Base-by-base conservation (phyloP, 768 basidiomycete genomes). In the Mrakia frigida region DNA sequence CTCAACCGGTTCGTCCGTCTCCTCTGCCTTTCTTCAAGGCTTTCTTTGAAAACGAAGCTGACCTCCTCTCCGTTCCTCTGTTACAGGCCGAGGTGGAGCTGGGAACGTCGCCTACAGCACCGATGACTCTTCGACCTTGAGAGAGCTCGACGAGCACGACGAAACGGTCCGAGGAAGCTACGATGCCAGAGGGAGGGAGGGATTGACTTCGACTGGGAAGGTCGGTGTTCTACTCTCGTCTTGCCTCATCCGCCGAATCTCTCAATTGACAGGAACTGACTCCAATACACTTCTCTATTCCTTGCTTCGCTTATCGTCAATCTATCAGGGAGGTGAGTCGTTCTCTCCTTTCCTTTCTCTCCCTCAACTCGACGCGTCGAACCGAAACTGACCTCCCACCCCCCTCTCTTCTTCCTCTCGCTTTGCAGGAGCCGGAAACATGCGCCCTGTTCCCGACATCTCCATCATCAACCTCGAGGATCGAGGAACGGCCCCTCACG, bases 61-160 rank as follows among this genome's bases (percentile, higher is more conserved):
- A 63, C 25, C 16, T 63, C 18, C 21, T 23, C 61, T 37, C 23
- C 14, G 3, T 37, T 59, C 35, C 65, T 67, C 18, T 16, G 1
- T n/a, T 14, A 5, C 23, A 52, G 52, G 33, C 23, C 46, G 71
- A 72, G 69, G 75, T 16, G 69, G 69, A 39, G 52, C 56, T 11
- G 69, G 53, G 43, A 70, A 76, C 60, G 35, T 56, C 31, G 31
- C 25, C 21, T 23, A 59, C 41, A 43, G 23, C 23, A 33, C 50
- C 23, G 53, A 39, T 39, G 75, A 76, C 31, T 46, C 60, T 6
- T 59, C 28, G 18, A 63, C 43, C 31, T 61, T 76, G 9, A 52
- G 61, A 9, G 31, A 37, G 59, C 70, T 74, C n/a, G 74, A 74
- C 31, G 74, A 75, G 67, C 50, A 68, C 43, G 74, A 75, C 67